Base-by-base conservation (phyloP, 345 rosid genomes). In the Brassica juncea region DNA sequence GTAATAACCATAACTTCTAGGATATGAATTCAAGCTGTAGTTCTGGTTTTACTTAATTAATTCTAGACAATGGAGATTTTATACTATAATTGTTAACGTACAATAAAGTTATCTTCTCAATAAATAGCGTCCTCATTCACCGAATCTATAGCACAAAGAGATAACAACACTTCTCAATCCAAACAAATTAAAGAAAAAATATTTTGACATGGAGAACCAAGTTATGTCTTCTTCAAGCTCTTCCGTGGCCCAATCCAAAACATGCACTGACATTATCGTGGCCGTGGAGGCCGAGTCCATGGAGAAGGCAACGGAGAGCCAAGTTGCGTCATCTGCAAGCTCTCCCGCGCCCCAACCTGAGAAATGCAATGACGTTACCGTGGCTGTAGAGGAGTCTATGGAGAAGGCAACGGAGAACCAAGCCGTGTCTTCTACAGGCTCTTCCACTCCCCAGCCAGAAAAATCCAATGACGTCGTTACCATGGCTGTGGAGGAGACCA, bases 171-270 rank as follows among this genome's bases (percentile, higher is more conserved):
- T 63, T 80, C 42, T 69, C 28, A 63, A 11, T 68, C 66, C 14
- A 1, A 61, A 54, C 2, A 54, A 54, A 15, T 5, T 52, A 62
- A 35, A 62, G 10, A 52, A 66, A 73, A 73, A 68, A 35, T 64
- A 68, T 62, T 61, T 61, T 61, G 70, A 11, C 7, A 34, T 19
- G 28, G 68, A 72, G 64, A 73, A 73, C 77, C 78, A 73, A 73
- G 49, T 10, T 28, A 55, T 80, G 76, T 80, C 76, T 70, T 70
- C 75, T 70, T 64, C 83, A 70, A 31, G 23, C 55, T 80, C 80
- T 21, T 80, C 73, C 72, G 7, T 49, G 55, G 7, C 72, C 16
- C 31, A 68, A 32, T 12, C 74, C 55, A 12, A 47, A 47, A 14
- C 15, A 47, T 47, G 55, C 54, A 16, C 60, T 15, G 32, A 23